Evolutionary conservation across 257 asterid genomes (phyloP), one percentile per base, ranked within the genome.

Genomic region (Solanum lycopersicoides): DNA sequence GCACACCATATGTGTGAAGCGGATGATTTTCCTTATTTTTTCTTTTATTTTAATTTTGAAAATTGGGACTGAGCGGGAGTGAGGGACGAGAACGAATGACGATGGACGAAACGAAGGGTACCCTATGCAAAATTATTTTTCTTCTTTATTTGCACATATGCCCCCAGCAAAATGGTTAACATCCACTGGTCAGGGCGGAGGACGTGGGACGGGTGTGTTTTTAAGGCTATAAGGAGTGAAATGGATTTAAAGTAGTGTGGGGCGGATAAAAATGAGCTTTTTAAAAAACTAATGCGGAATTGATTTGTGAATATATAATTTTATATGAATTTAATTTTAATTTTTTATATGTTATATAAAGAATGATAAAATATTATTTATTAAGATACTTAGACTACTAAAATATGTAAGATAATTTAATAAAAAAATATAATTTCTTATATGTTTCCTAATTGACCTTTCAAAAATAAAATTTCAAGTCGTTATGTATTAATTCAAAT

Each of bases 1-100:
- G 42, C 76, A 23, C 41, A 25, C 53, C 80, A 25, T 37, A 63
- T 18, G 25, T 56, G 65, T 56, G 66, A 11, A 44, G 47, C 25
- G 25, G 25, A 20, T 56, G 66, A 44, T 56, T 25, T 63, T 76
- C 77, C 12, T 83, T n/a, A 1, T 10, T 16, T 69, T 37, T 77
- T 80, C n/a, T 12, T 28, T 45, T 47, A 28, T 77, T 77, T 80
- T 76, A 84, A 13, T n/a, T 84, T 84, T 66, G 87, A 84, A 84
- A 84, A 68, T 39, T 37, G 41, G 25, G 18, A 65, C 37, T 63
- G 79, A 84, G 87, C 87, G 79, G 87, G 79, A 63, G 39, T 4
- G 75, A 82, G 39, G 34, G 63, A 76, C 37, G 60, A 76, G 4
- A 76, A 44, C 9, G 83, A 44, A 12, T 13, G 63, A 44, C 14